Conservation (phyloP, 345 rosid genomes). For the Atalantia buxifolia region DNA sequence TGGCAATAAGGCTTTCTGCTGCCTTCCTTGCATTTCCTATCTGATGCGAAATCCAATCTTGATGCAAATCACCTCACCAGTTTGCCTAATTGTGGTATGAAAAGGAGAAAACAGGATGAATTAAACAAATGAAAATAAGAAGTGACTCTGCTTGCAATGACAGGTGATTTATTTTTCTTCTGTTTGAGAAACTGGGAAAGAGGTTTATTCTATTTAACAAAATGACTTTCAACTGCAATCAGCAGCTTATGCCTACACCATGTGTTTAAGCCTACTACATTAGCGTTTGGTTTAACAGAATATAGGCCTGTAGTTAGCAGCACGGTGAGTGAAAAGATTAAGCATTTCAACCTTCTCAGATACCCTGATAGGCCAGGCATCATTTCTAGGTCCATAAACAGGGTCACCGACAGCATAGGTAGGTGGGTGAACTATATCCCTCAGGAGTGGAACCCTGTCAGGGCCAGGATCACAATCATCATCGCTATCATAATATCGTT, state of each 20-base stretch:
- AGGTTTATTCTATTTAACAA: not conserved
- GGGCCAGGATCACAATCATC: conserved; percentile 60
- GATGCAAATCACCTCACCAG: conserved; percentile 13
- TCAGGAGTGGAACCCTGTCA: conserved; percentile 64
- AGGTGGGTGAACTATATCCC: conserved; percentile 44
- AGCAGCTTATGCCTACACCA: not conserved
- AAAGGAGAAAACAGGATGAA: not conserved
- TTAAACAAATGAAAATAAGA: not conserved
- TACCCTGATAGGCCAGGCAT: conserved; percentile 50
- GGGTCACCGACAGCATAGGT: conserved; percentile 65
- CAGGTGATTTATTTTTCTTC: not conserved
- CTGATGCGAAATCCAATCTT: not conserved
- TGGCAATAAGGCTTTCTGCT: not conserved
- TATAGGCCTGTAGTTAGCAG: not conserved
- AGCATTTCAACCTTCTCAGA: conserved; percentile 44
- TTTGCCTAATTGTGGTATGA: conserved; percentile 3
- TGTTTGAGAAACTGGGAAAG: not conserved
- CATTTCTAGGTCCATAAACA: conserved; percentile 47
- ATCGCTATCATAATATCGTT: conserved; percentile 66
- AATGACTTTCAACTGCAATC: not conserved
- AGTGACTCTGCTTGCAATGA: not conserved
- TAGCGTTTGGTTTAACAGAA: not conserved
- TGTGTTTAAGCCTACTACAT: not conserved
- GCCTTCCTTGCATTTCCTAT: conserved; percentile 6
- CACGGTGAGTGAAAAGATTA: not conserved